Conservation (phyloP, 305 asterid genomes). For the Fraxinus dipetala region DNA sequence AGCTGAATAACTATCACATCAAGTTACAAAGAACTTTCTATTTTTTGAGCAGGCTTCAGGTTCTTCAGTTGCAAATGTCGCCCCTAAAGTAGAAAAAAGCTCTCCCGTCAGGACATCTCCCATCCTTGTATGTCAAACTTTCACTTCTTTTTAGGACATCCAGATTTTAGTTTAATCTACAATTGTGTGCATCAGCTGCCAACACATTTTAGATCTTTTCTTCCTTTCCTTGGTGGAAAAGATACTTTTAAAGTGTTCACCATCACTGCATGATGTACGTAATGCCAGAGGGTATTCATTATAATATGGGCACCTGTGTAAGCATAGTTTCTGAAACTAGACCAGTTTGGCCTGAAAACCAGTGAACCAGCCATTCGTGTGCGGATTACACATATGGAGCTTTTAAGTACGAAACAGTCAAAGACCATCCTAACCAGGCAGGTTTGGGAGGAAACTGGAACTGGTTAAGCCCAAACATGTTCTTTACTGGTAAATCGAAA, state of each 20-base stretch:
- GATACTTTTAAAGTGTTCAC: neutral
- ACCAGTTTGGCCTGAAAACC: neutral
- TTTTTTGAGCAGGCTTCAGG: slow-evolving; percentile 67
- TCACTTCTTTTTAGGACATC: slow-evolving; percentile 12
- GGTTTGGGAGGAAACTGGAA: neutral
- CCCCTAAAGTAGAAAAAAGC: slow-evolving; percentile 95
- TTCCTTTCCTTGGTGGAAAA: neutral
- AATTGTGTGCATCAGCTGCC: slow-evolving; percentile 12
- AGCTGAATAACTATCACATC: slow-evolving; percentile 3
- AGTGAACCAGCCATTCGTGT: neutral
- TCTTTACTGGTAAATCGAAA: neutral
- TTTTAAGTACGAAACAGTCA: neutral
- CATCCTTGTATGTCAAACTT: slow-evolving; percentile 58
- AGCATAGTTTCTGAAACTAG: neutral
- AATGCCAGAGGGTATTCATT: neutral
- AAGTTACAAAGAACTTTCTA: slow-evolving; percentile 15
- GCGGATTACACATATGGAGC: neutral
- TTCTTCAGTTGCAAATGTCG: slow-evolving; percentile 63
- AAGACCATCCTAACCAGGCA: neutral
- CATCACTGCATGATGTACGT: neutral
- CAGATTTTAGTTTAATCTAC: slow-evolving; percentile 9
- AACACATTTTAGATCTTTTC: neutral
- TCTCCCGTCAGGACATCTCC: slow-evolving; percentile 95
- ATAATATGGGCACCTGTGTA: neutral
- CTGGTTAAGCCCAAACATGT: neutral